Evolutionary conservation across 2,329 filamentous ascomycete genomes (phyloP), one percentile per base, ranked within the genome.

Genomic region (Podosphaera leucotricha): DNA sequence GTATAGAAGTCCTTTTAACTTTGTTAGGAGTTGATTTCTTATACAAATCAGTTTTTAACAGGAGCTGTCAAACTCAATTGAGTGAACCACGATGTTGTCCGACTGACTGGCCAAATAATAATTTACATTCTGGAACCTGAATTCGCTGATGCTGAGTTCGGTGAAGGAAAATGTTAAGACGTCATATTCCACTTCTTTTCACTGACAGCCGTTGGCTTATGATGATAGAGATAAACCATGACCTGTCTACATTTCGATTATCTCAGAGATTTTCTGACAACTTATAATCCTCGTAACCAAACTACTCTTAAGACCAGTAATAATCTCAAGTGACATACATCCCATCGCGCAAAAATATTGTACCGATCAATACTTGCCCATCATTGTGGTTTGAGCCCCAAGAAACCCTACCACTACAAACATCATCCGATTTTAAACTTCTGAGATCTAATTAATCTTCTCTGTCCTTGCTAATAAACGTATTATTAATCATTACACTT

Each of bases 71-170:
- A 72, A 51, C 52, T 53, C 55, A 43, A 54, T 44, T 40, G 52
- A 48, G 50, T 13, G 50, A 30, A 43, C 45, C 30, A 76, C 84
- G 80, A 74, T 85, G 78, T 80, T 71, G 76, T 80, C 83, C 80
- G 75, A 82, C 85, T 80, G 83, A 92, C 85, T 90, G 81, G 77
- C 90, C 78, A 82, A 62, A 92, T 78, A 93, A 62, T 57, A 72
- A 90, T 65, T 62, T 64, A 67, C 66, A 61, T 64, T 66, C 62
- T 47, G 65, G 64, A 68, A 70, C 72, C 71, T 72, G 70, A 72
- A 73, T 68, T 81, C 76, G 76, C 71, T 63, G 60, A 65, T 70
- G 67, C 65, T 53, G 77, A 83, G 72, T 71, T 73, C 71, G 68
- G 71, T 66, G 65, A 64, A 65, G 64, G 60, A 60, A 61, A 61